phyloP scores from a whole-genome alignment of 2,329 filamentous ascomycete species.

The Venturia oleaginea region DNA sequence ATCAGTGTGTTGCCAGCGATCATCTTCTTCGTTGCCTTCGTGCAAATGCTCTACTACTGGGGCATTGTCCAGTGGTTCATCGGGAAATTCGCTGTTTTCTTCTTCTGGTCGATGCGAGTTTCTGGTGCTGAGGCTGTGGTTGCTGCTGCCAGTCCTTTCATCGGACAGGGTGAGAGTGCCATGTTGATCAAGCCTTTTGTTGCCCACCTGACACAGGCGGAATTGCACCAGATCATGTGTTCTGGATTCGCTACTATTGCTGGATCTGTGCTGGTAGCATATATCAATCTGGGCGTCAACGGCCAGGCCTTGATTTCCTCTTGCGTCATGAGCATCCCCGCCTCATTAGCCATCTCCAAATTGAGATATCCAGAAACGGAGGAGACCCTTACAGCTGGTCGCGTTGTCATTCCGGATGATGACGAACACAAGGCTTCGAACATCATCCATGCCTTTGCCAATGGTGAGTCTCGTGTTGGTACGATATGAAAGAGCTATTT shows the following conservation, averaged over 20 bases:
- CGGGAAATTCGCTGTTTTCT: conserved; percentile 76
- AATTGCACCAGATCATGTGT: conserved; percentile 81
- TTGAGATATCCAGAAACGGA: conserved; percentile 83
- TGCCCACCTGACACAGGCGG: conserved; percentile 72
- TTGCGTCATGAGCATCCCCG: conserved; percentile 93
- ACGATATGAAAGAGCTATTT: background rate
- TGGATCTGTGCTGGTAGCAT: conserved; percentile 76
- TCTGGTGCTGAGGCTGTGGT: conserved; percentile 92
- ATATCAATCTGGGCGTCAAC: conserved; percentile 76
- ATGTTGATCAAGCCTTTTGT: conserved; percentile 89
- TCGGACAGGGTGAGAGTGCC: conserved; percentile 86
- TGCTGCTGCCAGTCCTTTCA: conserved; percentile 85
- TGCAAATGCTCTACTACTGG: conserved; percentile 75
- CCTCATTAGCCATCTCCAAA: conserved; percentile 81
- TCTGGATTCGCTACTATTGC: conserved; percentile 90
- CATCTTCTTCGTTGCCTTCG: conserved; percentile 92
- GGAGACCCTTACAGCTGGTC: conserved; percentile 73
- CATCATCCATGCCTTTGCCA: conserved; percentile 73
- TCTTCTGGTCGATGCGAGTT: conserved; percentile 82
- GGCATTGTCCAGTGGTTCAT: conserved; percentile 85
- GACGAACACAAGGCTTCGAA: conserved; percentile 72
- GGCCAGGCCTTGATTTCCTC: conserved; percentile 78
- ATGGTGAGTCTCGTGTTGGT: conserved; percentile 40
- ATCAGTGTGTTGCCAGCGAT: conserved; percentile 77
- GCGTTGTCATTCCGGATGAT: conserved; percentile 65